Evolutionary conservation across 1,284 basidiomycete species (phyloP), one percentile per base, ranked within the genome.

Genomic region (Ustilago curta): DNA sequence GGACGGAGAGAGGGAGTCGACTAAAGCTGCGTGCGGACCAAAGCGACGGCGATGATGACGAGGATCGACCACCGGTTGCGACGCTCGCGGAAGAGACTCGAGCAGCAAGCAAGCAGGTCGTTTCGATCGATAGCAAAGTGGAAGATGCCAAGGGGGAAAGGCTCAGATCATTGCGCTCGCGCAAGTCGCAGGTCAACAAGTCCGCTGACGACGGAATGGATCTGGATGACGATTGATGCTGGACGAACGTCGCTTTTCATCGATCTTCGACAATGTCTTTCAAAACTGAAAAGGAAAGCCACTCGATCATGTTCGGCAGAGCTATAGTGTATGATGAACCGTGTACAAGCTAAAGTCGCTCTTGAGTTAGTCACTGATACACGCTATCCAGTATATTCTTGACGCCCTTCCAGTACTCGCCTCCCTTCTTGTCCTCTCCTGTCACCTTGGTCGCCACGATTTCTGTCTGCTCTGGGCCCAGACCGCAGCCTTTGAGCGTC

Each of bases 401-500:
- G 47, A 78, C 59, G 14, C 62, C 69, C 16, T 59, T 21, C 63
- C 61, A 72, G 45, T 60, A 68, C 21, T 76, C 68, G 16, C 50
- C 19, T 8, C 62, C 65, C 56, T 64, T 64, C 40, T 65, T 58
- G 16, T 60, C 65, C 49, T 65, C 72, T 53, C 86, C 83, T 21
- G 75, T 70, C 0, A 89, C 87, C 54, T 85, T 84, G 63, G 86
- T 85, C 2, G 90, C 90, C 65, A 92, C 88, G 32, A 83, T 86
- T 3, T 86, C 82, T 0, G 90, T 56, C 75, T 91, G 88, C 49
- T 86, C 87, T 42, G 80, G 87, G 7, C 90, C 90, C 6, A 92
- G 89, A 4, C 89, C 88, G 83, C 90, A 90, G n/a, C 88, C 86
- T 23, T 85, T 84, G 45, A 91, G 87, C 16, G 86, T 89, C 12